Base-by-base conservation (phyloP, 345 rosid genomes). In the Bruguiera gymnorhiza region DNA sequence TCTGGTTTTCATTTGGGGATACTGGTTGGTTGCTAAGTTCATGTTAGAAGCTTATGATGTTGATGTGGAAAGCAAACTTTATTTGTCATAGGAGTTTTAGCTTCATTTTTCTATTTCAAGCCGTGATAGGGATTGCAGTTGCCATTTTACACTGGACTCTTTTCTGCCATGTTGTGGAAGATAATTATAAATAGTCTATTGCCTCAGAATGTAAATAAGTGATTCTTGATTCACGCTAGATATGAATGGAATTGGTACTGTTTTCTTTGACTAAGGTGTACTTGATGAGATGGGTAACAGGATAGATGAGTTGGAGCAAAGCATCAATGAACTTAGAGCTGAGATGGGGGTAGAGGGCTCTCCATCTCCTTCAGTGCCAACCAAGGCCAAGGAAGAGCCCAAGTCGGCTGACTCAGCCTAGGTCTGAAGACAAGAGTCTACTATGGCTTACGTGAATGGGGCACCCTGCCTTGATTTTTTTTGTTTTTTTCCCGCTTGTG, bases 241-340 rank as follows among this genome's bases (percentile, higher is more conserved):
- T 57, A 29, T 50, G 9, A 26, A 50, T 13, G 31, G 15, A 6
- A 34, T 24, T 20, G 15, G 37, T 23, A 4, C 11, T 60, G 63
- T 59, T 73, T 83, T 90, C 86, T 84, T 88, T 86, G 84, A 88
- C 73, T 57, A 34, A 74, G 75, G 52, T 79, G 69, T 84, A 93
- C 95, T 89, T 60, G 96, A 93, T 83, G 98, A 93, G 66, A 93
- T 91, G 95, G 95, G 93, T 62, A 72, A 62, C 76, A 82, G 88
- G 81, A 91, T 91, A 62, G 88, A 87, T 74, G 93, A 93, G 78
- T 81, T 89, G 79, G 96, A 93, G 85, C 90, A 86, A 76, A 91
- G 90, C 86, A 81, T 93, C 80, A 87, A 85, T 31, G 96, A 88
- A 64, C 92, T 91, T 61, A 81, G 75, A 76, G 57, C 85, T 61